Evolutionary conservation across 257 asterid genomes (phyloP).

Genomic region (Solanum dulcamara): DNA sequence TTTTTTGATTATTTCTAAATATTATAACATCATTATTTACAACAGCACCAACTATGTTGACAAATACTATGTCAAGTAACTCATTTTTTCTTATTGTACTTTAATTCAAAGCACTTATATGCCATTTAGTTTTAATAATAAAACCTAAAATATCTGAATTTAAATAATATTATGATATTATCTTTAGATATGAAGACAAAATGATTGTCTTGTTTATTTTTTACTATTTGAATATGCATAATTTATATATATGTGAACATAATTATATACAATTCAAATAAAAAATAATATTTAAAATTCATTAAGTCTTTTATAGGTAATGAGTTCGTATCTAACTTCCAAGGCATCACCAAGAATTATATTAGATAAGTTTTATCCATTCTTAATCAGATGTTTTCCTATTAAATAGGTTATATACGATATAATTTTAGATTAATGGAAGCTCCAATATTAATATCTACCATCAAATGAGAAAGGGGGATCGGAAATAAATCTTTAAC

Average conservation of each 20-base stretch:
- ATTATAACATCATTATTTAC: too few species aligned
- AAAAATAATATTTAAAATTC: background rate
- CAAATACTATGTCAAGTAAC: background rate
- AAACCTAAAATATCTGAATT: background rate
- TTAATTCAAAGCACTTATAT: background rate
- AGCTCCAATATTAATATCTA: background rate
- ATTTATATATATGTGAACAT: background rate
- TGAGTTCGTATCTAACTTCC: too few species aligned
- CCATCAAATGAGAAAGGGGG: fast-evolving
- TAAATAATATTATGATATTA: background rate
- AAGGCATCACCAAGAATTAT: too few species aligned
- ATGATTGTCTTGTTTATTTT: background rate
- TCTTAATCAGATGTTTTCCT: background rate
- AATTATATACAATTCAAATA: background rate
- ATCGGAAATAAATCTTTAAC: background rate
- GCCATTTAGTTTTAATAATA: background rate
- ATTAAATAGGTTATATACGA: background rate
- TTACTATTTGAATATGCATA: background rate
- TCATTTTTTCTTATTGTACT: background rate
- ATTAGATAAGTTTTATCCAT: background rate
- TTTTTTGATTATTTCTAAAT: background rate
- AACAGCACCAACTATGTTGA: background rate
- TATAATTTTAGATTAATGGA: fast-evolving
- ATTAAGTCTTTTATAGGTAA: background rate
- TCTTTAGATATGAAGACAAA: background rate